Percentiles rank a stretch among this genome's conserved stretches.
Evolutionary conservation across 2,329 filamentous ascomycete genomes (phyloP).

Genomic region (Phaeophleospora eucalypticola): DNA sequence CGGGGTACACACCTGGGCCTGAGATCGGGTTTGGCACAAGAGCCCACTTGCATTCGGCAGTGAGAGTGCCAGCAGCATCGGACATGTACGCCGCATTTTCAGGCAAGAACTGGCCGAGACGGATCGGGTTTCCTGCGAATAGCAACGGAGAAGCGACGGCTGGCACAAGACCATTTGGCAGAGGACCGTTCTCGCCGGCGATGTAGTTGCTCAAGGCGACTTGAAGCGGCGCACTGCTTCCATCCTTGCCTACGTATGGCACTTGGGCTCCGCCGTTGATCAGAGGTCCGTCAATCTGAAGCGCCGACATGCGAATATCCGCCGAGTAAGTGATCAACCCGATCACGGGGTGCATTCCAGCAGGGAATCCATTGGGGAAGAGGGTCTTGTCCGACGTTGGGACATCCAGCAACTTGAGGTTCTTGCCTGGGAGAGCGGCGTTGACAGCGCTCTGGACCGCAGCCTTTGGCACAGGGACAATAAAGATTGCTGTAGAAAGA

Average conservation of each 20-base stretch:
- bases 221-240: slow-evolving; percentile 9
- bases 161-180: slow-evolving; percentile 22
- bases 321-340: slow-evolving; percentile 10
- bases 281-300: slow-evolving; percentile 23
- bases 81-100: slow-evolving; percentile 15
- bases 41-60: slow-evolving; percentile 17
- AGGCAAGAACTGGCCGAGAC: slow-evolving; percentile 21
- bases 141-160: slow-evolving; percentile 17
- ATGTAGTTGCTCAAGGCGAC: slow-evolving; percentile 16
- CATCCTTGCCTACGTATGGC: slow-evolving; percentile 17
- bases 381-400: slow-evolving; percentile 14
- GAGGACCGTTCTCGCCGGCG: slow-evolving; percentile 17
- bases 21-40: slow-evolving; percentile 22
- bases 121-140: slow-evolving; percentile 18
- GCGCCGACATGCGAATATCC: slow-evolving; percentile 22
- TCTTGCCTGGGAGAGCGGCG: slow-evolving; percentile 7
- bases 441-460: slow-evolving; percentile 20
- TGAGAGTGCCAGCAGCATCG: slow-evolving; percentile 11
- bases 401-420: slow-evolving; percentile 16
- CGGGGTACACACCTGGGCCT: slow-evolving; percentile 22
- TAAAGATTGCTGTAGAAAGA: slow-evolving; percentile 16
- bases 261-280: slow-evolving; percentile 10
- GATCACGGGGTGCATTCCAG: slow-evolving; percentile 20
- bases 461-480: slow-evolving; percentile 19
- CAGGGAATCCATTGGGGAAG: slow-evolving; percentile 21